Evolutionary conservation across 345 rosid genomes (phyloP).

Genomic region (Noccaea bulbosa): DNA sequence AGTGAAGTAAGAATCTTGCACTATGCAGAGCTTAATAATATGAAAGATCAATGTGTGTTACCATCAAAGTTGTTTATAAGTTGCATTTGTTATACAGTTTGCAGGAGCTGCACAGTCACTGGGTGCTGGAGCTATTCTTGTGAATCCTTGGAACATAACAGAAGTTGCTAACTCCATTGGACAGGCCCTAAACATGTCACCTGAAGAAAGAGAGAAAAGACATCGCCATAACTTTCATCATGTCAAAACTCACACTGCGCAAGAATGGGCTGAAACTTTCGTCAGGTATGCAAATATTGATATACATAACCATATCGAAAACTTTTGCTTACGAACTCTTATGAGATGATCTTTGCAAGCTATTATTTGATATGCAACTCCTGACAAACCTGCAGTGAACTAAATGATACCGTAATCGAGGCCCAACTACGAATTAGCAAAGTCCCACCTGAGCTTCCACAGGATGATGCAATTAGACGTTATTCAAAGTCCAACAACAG

Average conservation of each 20-base stretch:
- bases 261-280: conserved; percentile 99
- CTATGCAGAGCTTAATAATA: conserved; percentile 18
- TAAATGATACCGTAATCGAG: conserved; percentile 96
- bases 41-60: not conserved
- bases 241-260: conserved; percentile 89
- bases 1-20: conserved; percentile 73
- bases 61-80: not conserved
- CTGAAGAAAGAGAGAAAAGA: conserved; percentile 92
- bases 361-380: conserved; percentile 28
- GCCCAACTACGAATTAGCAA: conserved; percentile 91
- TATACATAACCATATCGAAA: too few relatives aligned
- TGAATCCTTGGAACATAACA: conserved; percentile 99
- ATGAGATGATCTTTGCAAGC: conserved; percentile 15
- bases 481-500: conserved; percentile 79
- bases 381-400: conserved; percentile 65
- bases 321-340: not conserved
- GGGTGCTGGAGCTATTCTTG: conserved; percentile 98
- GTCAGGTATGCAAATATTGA: conserved; percentile 63
- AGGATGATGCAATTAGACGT: conserved; percentile 64
- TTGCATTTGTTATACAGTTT: conserved; percentile 57
- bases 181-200: conserved; percentile 77
- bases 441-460: conserved; percentile 89
- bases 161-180: conserved; percentile 96
- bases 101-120: conserved; percentile 99
- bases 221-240: conserved; percentile 79